Conservation (phyloP, 176 grass and related monocot genomes). For the bread wheat (Triticum aestivum) region IWGSC_CS_RefSeq_v2.1 NC_057801.1:594113572-594114071, state of each 20-base stretch:
- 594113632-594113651: background rate
- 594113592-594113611: background rate
- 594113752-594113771: conserved; percentile 77
- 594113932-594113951: no score
- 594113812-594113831: background rate
- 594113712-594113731: background rate
- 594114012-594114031: background rate
- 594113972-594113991: background rate
- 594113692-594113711: background rate
- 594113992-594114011: no score
- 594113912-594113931: background rate
- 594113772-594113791: conserved; percentile 66
- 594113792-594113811: conserved; percentile 95
- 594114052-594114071: conserved; percentile 70
- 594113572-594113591: conserved; percentile 37
- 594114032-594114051: conserved; percentile 66
- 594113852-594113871: background rate
- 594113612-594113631: background rate
- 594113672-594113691: background rate
- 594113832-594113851: background rate
- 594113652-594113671: background rate
- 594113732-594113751: background rate
- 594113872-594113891: background rate
- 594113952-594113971: background rate
- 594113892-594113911: background rate